Percentiles rank a stretch among this genome's conserved stretches.
These are phyloP conservation scores for Neurospora hispaniola DNA, from an alignment of 495 filamentous ascomycete species.

Conservation along the genomic window DNA sequence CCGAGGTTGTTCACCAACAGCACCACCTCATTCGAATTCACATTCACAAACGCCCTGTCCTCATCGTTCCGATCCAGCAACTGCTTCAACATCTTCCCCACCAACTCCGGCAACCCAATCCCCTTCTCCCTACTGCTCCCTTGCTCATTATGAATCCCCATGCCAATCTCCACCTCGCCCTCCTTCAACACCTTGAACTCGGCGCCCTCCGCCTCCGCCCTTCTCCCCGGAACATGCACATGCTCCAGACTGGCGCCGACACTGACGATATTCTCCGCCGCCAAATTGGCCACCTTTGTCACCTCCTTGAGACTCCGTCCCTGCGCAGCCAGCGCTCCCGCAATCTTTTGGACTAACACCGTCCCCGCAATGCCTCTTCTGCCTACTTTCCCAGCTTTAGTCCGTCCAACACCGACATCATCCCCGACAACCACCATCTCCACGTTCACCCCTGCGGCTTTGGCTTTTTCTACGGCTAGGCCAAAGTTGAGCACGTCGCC, in stretches of 20 bases:
- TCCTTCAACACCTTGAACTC: slow-evolving; percentile 43
- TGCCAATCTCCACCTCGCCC: slow-evolving; percentile 85
- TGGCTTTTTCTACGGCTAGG: slow-evolving; percentile 86
- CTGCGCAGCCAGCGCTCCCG: slow-evolving; percentile 70
- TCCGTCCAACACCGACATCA: slow-evolving; percentile 83
- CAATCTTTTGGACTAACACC: slow-evolving; percentile 79
- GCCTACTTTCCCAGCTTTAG: slow-evolving; percentile 79
- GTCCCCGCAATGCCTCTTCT: slow-evolving; percentile 86
- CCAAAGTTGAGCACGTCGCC: slow-evolving; percentile 94
- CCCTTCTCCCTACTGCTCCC: slow-evolving; percentile 59
- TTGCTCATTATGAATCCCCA: slow-evolving; percentile 97
- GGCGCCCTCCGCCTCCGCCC: slow-evolving; percentile 22
- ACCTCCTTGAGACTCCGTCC: slow-evolving; percentile 58
- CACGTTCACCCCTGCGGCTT: slow-evolving; percentile 64
- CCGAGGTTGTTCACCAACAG: slow-evolving; percentile 90
- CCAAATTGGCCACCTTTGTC: slow-evolving; percentile 56
- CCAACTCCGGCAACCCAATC: slow-evolving; percentile 56
- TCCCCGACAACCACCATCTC: slow-evolving; percentile 96
- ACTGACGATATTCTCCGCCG: slow-evolving; percentile 67
- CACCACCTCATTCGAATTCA: slow-evolving; percentile 55
- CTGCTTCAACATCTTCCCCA: slow-evolving; percentile 70
- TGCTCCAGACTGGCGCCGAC: slow-evolving; percentile 81
- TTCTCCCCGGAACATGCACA: slow-evolving; percentile 85
- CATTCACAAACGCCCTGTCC: slow-evolving; percentile 69
- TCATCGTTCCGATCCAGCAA: slow-evolving; percentile 68